Percentiles rank a stretch among this genome's conserved stretches.
These are phyloP conservation scores for Trichoderma lentiforme DNA, from an alignment of 2,329 filamentous ascomycete genomes.

Conservation along the genomic window DNA sequence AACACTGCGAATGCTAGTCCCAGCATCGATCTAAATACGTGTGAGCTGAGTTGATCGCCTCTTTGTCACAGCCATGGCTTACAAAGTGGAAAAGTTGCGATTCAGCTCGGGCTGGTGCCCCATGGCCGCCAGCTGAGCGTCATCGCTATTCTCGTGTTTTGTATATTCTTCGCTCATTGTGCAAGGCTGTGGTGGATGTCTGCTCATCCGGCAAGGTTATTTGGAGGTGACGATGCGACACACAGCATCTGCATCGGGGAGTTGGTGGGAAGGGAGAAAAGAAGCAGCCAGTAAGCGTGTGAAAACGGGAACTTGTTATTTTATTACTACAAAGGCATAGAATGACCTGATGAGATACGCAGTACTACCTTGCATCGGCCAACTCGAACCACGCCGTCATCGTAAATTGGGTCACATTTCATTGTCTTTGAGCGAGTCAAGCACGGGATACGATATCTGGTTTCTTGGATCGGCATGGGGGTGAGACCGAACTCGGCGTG, in stretches of 20 bases:
- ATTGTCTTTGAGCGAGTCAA: neutral
- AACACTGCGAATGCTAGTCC: constrained; percentile 46
- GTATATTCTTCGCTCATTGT: constrained; percentile 20
- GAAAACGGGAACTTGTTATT: neutral
- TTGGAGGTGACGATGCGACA: neutral
- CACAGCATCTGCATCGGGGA: neutral
- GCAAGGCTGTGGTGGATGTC: neutral
- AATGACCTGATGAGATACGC: neutral
- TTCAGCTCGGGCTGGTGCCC: constrained; percentile 27
- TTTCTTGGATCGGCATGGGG: neutral
- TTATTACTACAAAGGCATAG: neutral
- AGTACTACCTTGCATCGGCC: neutral
- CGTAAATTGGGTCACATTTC: neutral
- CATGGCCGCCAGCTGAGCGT: constrained; percentile 27
- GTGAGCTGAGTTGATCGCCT: neutral
- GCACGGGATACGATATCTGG: neutral
- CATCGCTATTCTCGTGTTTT: constrained; percentile 22
- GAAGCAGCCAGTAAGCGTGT: neutral
- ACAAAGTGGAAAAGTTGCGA: constrained; percentile 28
- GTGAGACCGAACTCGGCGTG: constrained; percentile 9
- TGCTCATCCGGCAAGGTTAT: neutral
- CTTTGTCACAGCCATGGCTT: neutral
- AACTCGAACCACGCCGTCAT: neutral
- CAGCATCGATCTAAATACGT: constrained; percentile 34
- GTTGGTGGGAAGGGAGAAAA: neutral